These are phyloP conservation scores for Parietichytrium sp. DNA, from an alignment of 108 stramenopile species.

Conservation along the genomic window DNA sequence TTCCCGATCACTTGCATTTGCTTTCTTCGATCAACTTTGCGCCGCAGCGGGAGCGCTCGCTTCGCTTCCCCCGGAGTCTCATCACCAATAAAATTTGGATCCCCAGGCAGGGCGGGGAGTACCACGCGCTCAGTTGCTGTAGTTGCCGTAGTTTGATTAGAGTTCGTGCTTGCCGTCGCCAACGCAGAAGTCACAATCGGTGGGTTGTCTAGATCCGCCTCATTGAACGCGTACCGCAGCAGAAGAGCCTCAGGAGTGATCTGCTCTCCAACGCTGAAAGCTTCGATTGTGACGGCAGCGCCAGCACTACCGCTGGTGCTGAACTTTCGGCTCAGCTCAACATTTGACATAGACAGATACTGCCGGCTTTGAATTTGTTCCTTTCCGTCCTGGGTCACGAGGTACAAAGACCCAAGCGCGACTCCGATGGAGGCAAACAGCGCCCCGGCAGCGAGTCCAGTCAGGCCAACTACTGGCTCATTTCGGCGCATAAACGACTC, in stretches of 20 bases:
- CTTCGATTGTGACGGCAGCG: slow-evolving; percentile 25
- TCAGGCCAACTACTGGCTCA: neutral
- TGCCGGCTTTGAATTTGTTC: neutral
- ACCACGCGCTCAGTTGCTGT: too few relatives aligned
- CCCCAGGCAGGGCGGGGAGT: too few relatives aligned
- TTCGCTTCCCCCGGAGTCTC: too few relatives aligned
- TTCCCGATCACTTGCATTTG: slow-evolving; percentile 38
- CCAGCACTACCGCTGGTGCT: slow-evolving; percentile 36
- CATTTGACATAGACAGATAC: neutral
- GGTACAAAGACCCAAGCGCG: slow-evolving; percentile 23
- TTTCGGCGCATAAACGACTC: neutral
- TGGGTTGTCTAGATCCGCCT: neutral
- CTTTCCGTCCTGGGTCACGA: slow-evolving; percentile 13
- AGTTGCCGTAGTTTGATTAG: neutral
- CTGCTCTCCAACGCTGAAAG: slow-evolving; percentile 18
- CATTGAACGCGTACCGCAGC: slow-evolving; percentile 37
- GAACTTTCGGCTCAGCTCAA: neutral
- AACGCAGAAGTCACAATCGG: neutral
- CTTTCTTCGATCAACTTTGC: neutral
- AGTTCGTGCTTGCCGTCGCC: neutral
- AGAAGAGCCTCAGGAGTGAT: slow-evolving; percentile 17
- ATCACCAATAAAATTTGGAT: too few relatives aligned
- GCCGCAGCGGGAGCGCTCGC: neutral
- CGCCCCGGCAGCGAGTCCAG: neutral
- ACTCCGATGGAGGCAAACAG: slow-evolving; percentile 9